Percentiles rank a stretch among this genome's conserved stretches.
Evolutionary conservation across 192 early-diverging fungal genomes (phyloP).

Genomic region (Physocladia obscura): DNA sequence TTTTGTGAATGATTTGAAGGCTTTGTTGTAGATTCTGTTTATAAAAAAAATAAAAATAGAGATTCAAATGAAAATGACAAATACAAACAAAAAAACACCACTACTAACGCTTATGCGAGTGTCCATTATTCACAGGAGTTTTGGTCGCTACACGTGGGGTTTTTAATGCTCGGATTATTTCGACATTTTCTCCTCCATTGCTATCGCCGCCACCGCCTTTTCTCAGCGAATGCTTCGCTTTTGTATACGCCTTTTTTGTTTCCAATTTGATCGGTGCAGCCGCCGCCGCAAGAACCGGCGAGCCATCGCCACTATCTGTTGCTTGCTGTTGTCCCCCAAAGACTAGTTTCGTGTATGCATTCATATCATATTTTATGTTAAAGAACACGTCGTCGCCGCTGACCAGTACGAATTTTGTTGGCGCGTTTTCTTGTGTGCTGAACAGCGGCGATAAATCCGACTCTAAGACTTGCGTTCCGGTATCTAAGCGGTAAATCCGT

Average conservation of each 20-base stretch:
- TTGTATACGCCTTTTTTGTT: background rate
- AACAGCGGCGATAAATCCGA: slow-evolving; percentile 3
- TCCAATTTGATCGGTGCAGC: background rate
- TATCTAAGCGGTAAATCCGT: slow-evolving; percentile 37
- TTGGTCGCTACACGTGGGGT: too few relatives aligned
- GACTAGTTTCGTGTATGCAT: slow-evolving; percentile 12
- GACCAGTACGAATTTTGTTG: slow-evolving; percentile 43
- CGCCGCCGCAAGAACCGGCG: background rate
- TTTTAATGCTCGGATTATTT: too few relatives aligned
- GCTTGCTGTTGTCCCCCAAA: too few relatives aligned
- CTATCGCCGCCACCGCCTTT: background rate
- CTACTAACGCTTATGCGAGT: too few relatives aligned
- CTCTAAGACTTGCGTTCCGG: background rate
- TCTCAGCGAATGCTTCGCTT: background rate
- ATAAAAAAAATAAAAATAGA: too few relatives aligned
- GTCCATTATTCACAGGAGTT: too few relatives aligned
- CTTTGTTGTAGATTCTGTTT: too few relatives aligned
- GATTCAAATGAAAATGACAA: too few relatives aligned
- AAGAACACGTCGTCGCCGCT: slow-evolving; percentile 48
- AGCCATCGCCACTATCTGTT: background rate
- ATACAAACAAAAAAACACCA: too few relatives aligned
- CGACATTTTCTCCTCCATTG: background rate
- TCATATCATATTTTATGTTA: slow-evolving; percentile 44
- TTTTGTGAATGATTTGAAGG: background rate
- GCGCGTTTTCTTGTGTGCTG: background rate